phyloP scores from a whole-genome alignment of 352 stramenopile genomes.

The Globisporangium cederbergense region DNA sequence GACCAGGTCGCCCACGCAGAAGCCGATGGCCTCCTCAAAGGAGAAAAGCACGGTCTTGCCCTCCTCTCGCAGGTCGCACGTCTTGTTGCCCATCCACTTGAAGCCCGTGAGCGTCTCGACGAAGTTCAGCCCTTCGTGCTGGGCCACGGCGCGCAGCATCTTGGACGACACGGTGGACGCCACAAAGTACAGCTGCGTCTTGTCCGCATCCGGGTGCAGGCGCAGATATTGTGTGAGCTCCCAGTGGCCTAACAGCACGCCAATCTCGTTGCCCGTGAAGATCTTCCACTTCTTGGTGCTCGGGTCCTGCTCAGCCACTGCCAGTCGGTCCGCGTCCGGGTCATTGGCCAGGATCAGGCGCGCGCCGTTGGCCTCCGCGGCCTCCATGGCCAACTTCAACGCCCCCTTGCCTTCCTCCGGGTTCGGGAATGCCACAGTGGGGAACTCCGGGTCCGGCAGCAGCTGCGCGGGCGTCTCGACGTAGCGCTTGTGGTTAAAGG shows the following conservation, averaged over 20 bases:
- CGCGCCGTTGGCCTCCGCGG: conserved; percentile 66
- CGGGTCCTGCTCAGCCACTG: conserved; percentile 90
- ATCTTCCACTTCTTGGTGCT: conserved; percentile 89
- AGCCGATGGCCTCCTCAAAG: conserved; percentile 99
- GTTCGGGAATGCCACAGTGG: conserved; percentile 97
- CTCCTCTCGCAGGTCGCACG: conserved; percentile 62
- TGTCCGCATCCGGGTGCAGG: conserved; percentile 49
- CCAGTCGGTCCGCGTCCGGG: conserved; percentile 97
- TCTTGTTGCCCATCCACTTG: conserved; percentile 98
- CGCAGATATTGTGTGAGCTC: conserved; percentile 69
- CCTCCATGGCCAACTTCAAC: conserved; percentile 91
- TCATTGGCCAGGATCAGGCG: conserved; percentile 97
- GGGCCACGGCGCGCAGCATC: conserved; percentile 92
- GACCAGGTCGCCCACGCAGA: conserved; percentile 95
- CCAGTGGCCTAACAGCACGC: conserved; percentile 93
- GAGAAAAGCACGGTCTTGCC: conserved; percentile 94
- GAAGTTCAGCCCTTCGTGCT: conserved; percentile 92
- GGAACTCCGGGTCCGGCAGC: conserved; percentile 94
- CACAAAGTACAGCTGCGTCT: conserved; percentile 85
- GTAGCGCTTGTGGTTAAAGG: conserved; percentile 88
- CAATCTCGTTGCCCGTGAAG: conserved; percentile 99
- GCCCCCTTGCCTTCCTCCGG: conserved; percentile 97
- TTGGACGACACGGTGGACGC: conserved; percentile 97
- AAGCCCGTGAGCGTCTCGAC: conserved; percentile 98
- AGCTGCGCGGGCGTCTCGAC: conserved; percentile 85